These are phyloP conservation scores for Artemisia tridentata DNA, from an alignment of 129 eudicot species.

Conservation along the genomic window DNA sequence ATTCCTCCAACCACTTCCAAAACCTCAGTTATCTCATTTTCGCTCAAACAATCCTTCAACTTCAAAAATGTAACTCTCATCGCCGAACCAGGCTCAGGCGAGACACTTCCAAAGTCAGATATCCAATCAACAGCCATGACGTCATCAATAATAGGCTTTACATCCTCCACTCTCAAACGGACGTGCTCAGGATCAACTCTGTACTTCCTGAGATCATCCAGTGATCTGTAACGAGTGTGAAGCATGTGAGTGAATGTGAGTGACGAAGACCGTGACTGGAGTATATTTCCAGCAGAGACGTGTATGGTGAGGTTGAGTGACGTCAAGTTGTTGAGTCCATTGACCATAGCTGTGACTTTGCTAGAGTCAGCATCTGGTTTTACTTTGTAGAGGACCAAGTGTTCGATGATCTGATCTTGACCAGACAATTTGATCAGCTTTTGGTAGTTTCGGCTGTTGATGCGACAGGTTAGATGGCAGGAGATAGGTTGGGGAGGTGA, in stretches of 20 bases:
- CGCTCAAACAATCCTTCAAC: background rate
- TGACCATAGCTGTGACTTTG: background rate
- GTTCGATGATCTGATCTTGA: background rate
- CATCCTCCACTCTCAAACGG: conserved; percentile 38
- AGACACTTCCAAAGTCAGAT: background rate
- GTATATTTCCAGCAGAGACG: background rate
- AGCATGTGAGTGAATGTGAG: conserved; percentile 83
- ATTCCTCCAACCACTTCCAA: background rate
- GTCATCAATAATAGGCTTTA: conserved; percentile 60
- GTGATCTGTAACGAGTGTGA: conserved; percentile 64
- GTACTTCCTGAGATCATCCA: conserved; percentile 44
- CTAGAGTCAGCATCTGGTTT: background rate
- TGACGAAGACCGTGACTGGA: conserved; percentile 38
- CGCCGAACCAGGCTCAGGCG: background rate
- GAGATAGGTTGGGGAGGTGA: background rate
- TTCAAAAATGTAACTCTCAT: background rate
- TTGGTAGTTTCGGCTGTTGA: background rate
- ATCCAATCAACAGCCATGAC: conserved; percentile 46
- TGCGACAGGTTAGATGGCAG: background rate
- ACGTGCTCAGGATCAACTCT: conserved; percentile 62
- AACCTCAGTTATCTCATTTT: background rate
- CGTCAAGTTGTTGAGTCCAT: conserved; percentile 29
- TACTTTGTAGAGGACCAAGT: background rate
- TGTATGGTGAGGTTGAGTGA: conserved; percentile 46
- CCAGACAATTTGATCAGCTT: background rate